Conservation (phyloP, 768 basidiomycete genomes). For the Lentinula sp. region DNA sequence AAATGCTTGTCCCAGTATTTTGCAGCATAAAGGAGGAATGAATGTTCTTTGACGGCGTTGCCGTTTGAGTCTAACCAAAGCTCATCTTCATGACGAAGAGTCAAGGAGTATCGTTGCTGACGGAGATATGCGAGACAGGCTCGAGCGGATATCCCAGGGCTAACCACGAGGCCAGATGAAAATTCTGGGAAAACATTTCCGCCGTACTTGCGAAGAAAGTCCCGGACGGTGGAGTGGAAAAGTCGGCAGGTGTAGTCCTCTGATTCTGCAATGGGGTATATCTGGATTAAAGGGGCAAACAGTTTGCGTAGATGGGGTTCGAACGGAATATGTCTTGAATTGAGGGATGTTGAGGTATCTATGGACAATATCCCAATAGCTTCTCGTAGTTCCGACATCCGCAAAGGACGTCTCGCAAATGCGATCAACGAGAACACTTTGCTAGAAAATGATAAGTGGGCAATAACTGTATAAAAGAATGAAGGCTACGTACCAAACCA, state of each 20-base stretch:
- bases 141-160: too few relatives aligned
- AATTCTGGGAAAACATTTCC: slow-evolving; percentile 5
- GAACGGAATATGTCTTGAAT: slow-evolving; percentile 9
- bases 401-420: slow-evolving; percentile 19
- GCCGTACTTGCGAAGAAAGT: slow-evolving; percentile 15
- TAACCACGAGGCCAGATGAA: slow-evolving; percentile 15
- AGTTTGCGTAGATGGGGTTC: slow-evolving; percentile 4
- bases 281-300: slow-evolving; percentile 14
- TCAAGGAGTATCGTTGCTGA: too few relatives aligned
- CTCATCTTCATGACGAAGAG: too few relatives aligned
- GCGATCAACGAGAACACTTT: slow-evolving; percentile 22
- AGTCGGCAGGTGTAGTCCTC: slow-evolving; percentile 17
- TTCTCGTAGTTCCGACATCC: slow-evolving; percentile 19
- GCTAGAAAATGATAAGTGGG: slow-evolving; percentile 9
- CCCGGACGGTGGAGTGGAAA: slow-evolving; percentile 20
- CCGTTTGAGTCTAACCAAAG: slow-evolving; percentile 1
- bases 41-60: slow-evolving; percentile 16
- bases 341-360: slow-evolving; percentile 5
- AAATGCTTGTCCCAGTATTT: slow-evolving; percentile 29
- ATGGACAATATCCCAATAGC: slow-evolving; percentile 14
- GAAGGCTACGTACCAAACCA: too few relatives aligned
- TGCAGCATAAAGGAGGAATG: slow-evolving; percentile 20
- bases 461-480: not conserved
- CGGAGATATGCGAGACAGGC: too few relatives aligned
- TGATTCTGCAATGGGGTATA: slow-evolving; percentile 5